phyloP scores from a whole-genome alignment of 2,329 filamentous ascomycete species.

The Alternaria arborescens region DNA sequence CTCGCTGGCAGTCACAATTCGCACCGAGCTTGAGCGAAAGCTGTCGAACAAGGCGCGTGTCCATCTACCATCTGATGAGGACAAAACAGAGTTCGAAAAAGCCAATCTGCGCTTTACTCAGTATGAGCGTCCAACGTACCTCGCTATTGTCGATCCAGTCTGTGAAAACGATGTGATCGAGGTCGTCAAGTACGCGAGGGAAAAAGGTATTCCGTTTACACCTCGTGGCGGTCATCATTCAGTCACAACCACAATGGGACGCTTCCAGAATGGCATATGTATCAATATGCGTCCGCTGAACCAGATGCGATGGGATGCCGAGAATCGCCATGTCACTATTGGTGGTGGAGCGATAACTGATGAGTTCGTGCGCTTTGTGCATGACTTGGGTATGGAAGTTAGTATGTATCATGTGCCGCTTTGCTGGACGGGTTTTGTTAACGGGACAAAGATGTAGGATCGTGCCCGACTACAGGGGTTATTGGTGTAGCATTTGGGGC shows the following conservation, averaged over 20 bases:
- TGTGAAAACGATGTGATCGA: slow-evolving; percentile 1
- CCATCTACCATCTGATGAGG: slow-evolving; percentile 1
- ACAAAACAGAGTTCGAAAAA: slow-evolving; percentile 7
- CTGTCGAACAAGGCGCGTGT: slow-evolving; percentile 4
- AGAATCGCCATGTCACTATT: neutral
- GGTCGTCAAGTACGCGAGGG: slow-evolving; percentile 9
- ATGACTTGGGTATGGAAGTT: slow-evolving; percentile 13
- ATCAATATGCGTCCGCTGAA: slow-evolving; percentile 15
- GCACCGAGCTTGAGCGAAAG: slow-evolving; percentile 9
- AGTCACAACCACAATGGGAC: slow-evolving; percentile 12
- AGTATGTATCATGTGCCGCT: slow-evolving; percentile 5
- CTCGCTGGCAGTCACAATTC: slow-evolving; percentile 1
- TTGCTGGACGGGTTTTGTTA: neutral
- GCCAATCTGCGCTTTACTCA: slow-evolving; percentile 13
- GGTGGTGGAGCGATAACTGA: slow-evolving; percentile 10
- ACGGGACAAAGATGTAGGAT: slow-evolving; percentile 8
- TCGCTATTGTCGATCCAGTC: slow-evolving; percentile 9
- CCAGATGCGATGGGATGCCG: slow-evolving; percentile 10
- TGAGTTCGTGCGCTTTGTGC: slow-evolving; percentile 12
- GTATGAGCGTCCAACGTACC: slow-evolving; percentile 13
- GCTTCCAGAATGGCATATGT: slow-evolving; percentile 10
- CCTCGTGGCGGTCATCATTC: slow-evolving; percentile 13
- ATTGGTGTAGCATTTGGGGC: slow-evolving; percentile 15
- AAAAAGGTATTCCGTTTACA: slow-evolving; percentile 12
- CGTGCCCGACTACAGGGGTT: slow-evolving; percentile 13